Base-by-base conservation (phyloP, 139 green algal species). In the Chlamydomonas schloesseri region DNA sequence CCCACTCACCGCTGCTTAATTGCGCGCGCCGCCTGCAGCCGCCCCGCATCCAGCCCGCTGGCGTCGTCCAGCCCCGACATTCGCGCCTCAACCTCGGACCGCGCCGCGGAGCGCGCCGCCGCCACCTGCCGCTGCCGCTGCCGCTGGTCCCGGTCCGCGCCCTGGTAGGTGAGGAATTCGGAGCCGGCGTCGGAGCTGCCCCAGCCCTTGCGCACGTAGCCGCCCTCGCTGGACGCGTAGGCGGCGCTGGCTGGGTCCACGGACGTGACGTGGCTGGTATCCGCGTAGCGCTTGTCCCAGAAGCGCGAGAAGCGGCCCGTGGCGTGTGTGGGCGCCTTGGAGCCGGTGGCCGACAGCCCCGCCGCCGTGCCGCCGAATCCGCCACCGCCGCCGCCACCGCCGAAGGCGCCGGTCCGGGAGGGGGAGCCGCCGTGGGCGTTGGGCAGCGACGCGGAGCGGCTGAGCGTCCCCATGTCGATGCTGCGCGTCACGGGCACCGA, bases 231-330 rank as follows among this genome's bases (percentile, higher is more conserved):
- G 1, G 15, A 0, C 24, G 34, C 10, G 34, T 55, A 64, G 28
- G 57, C 14, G 21, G 60, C 46, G 57, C 28, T 64, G 42, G 24
- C 33, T 33, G 83, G 50, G 29, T 65, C 64, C n/a, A 46, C 71
- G 2, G 18, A 14, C 29, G 77, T 82, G 34, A 82, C 65, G 62
- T 67, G 57, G 33, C 18, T n/a, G 8, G 83, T 88, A 73, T 78
- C 64, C 34, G 64, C 62, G 83, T 79, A 77, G 26, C 57, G 77
- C 64, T 65, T 20, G 58, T 81, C 46, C 57, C 68, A 73, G 83
- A 88, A 88, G 31, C 83, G 73, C 24, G 47, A 60, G 71, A 75
- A 80, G 46, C 60, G 67, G 62, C 62, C 58, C 57, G 71, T 72
- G 14, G 81, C 67, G 34, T 86, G 76, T 3, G 76, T 20, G 6